Base-by-base conservation (phyloP, 208 protist species). In the Trypanosoma cruzi region DNA sequence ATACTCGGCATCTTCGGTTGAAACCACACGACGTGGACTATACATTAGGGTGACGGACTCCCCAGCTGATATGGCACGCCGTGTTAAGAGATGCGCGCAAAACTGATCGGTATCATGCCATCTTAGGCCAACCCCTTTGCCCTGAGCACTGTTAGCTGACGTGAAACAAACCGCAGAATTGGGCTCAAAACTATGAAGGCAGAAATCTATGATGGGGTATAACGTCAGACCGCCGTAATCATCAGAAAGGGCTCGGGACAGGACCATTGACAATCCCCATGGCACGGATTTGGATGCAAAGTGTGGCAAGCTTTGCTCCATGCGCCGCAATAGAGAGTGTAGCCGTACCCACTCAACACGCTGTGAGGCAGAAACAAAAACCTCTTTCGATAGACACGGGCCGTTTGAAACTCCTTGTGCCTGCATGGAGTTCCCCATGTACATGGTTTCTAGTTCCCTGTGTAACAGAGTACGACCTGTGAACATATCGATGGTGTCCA, bases 151-250 rank as follows among this genome's bases (percentile, higher is more conserved):
- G 16, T 46, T 22, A 24, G 63, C 37, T 1, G 49, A 37, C 16
- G 49, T 66, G 26, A 69, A 26, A 22, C 42, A 18, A 8, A 77
- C 49, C 18, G 65, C 24, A 11, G 87, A 66, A 67, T 91, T 94
- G 4, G 90, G 85, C 10, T 66, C 48, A 68, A 70, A 82, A 71
- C 80, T 89, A 73, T 94, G 90, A 8, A 78, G 56, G 77, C 81
- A 92, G 49, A 96, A 93, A 75, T 96, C 90, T 64, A 96, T 84
- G 24, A 96, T 66, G 49, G 90, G 90, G 55, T 86, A 86, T 48
- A 96, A 50, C 3, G 76, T 79, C 24, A 86, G 78, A 22, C 69
- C 80, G n/a, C 82, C 82, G 13, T 71, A 61, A 67, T 88, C 82
- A 68, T 86, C 79, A 16, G 13, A 68, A 53, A 93, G 68, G 20